Base-by-base conservation (phyloP, 2,329 filamentous ascomycete species). In the Verticillium alfalfae region DNA sequence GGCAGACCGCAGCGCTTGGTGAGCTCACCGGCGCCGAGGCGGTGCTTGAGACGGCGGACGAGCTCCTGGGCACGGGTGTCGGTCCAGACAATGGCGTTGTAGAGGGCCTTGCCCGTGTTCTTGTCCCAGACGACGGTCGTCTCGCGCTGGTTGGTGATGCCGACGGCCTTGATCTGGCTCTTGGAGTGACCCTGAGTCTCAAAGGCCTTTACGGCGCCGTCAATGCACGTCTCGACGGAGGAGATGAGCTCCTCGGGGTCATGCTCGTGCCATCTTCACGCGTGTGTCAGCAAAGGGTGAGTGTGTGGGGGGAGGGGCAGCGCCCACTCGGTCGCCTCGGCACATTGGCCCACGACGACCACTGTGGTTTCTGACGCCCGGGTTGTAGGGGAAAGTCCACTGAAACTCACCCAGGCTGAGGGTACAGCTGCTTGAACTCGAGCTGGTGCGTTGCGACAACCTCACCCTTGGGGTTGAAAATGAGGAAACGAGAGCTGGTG, bases 61-160 rank as follows among this genome's bases (percentile, higher is more conserved):
- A 94, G 78, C 60, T 84, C 81, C 66, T 86, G 84, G 57, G 90
- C 89, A 60, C 91, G 82, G n/a, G 90, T 93, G 71, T 95, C 91
- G 45, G 91, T 89, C 91, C 91, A 94, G 60, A 91, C 91, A 65
- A 95, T 92, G 64, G 90, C 90, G 71, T 93, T 92, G 79, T 93
- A 84, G 45, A 95, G 78, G 9, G 91, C 85, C 72, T 93, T 84
- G 58, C 91, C 91, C 0, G 89, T 93, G 66, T 86, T 84, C 71
- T 81, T 85, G 72, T 94, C 90, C 91, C 91, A 94, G 60, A 91
- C 86, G 1, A 94, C 80, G 2, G 89, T 91, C 7, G 91, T 94
- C 75, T 95, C 91, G 71, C 91, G 84, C 78, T 95, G 91, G 74
- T 92, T 93, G 67, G 91, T 93, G 72, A 95, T 90, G 59, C 91